Base-by-base conservation (phyloP, 2,329 filamentous ascomycete genomes). In the Aureobasidium sp. region DNA sequence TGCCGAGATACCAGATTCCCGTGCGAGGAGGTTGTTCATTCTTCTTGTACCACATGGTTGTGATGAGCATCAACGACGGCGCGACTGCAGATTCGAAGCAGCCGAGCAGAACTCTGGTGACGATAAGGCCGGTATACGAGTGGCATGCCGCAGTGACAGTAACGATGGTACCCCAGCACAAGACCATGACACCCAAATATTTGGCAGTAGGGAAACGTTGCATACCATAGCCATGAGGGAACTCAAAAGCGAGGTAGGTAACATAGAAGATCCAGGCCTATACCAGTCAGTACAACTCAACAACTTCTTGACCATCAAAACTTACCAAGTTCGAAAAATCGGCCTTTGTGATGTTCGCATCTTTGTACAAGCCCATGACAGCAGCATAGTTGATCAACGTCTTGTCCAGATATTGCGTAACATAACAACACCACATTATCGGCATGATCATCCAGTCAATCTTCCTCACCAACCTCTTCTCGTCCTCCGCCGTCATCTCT, bases 1-100 rank as follows among this genome's bases (percentile, higher is more conserved):
- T 87, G 0, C 82, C 85, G 4, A 82, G 77, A 65, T 88, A 88
- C 85, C 85, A 89, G n/a, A 80, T 79, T 0, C 84, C 84, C 3
- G 87, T 79, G 0, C 86, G 78, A 30, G 85, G 70, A 0, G 85
- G 84, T 70, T 88, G 85, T 67, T 89, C 61, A n/a, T 63, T 36
- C 21, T 63, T 59, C 48, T 69, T 70, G 64, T 72, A 72, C 68
- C 68, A 71, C 54, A 81, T 81, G 4, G 76, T 75, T 0, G 81
- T 83, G 60, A 84, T 78, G 14, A 83, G 74, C 44, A 83, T 80
- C 58, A 85, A 76, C 25, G 78, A 77, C 0, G 82, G 82, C 0
- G 80, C 78, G 10, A 84, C 78, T 8, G 78, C 79, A 13, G 78
- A 75, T 67, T 85, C 82, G 62, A 83, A 82, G 47, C 76, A 76